Conservation (phyloP, 208 protist species). For the Trypanosoma theileri region DNA sequence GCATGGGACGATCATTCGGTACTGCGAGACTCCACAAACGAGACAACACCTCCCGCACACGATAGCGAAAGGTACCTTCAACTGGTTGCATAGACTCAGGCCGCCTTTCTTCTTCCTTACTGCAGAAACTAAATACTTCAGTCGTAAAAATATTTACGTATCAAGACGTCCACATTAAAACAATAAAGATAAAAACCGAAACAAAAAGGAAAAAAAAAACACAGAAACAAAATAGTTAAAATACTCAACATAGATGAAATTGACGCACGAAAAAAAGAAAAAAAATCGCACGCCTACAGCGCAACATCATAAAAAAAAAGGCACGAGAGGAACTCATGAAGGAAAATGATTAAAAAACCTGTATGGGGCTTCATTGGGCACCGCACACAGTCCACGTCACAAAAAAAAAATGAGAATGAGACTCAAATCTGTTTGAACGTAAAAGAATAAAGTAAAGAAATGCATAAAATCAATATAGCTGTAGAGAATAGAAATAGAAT, state of each 20-base stretch:
- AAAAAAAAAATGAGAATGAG: too few species aligned
- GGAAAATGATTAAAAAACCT: too few species aligned
- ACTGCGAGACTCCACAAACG: constrained; percentile 30
- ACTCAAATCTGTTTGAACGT: neutral
- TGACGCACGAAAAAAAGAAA: too few species aligned
- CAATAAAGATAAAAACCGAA: constrained; percentile 16
- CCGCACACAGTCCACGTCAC: too few species aligned
- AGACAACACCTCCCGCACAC: constrained; percentile 19
- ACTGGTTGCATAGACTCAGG: constrained; percentile 14
- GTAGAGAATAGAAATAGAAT: constrained; percentile 87
- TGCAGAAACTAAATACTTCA: too few species aligned
- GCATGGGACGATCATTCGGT: constrained; percentile 71
- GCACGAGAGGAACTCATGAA: neutral
- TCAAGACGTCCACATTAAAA: neutral
- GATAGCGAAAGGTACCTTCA: neutral
- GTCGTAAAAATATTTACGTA: too few species aligned
- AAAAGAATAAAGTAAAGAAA: constrained; percentile 20
- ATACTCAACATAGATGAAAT: too few species aligned
- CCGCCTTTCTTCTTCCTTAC: too few species aligned
- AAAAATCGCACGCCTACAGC: too few species aligned
- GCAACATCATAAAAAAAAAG: constrained; percentile 4
- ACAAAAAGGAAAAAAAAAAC: too few species aligned
- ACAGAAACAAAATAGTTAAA: too few species aligned
- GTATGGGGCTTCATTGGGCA: too few species aligned
- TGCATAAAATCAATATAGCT: constrained; percentile 72